phyloP scores from a whole-genome alignment of 2,329 filamentous ascomycete species.

The Biscogniauxia mediterranea region DNA sequence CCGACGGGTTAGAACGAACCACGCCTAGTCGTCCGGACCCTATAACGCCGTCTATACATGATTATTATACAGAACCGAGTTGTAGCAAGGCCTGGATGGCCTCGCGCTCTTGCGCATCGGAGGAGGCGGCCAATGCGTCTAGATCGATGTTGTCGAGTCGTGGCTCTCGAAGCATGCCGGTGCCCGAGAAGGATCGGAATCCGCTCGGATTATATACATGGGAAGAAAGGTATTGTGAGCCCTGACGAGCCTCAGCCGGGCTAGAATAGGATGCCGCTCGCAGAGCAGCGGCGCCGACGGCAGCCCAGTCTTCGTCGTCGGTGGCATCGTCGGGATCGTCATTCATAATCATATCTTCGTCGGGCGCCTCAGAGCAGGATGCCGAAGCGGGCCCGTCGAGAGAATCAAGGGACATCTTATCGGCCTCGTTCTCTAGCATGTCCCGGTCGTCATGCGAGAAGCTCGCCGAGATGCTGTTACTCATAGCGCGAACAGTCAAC shows the following conservation, averaged over 20 bases:
- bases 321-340: slow-evolving; percentile 83
- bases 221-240: slow-evolving; percentile 46
- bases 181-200: slow-evolving; percentile 49
- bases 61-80: slow-evolving; percentile 73
- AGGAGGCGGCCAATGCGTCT: slow-evolving; percentile 48
- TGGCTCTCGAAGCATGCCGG: slow-evolving; percentile 54
- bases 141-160: slow-evolving; percentile 52
- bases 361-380: slow-evolving; percentile 73
- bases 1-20: slow-evolving; percentile 26
- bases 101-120: slow-evolving; percentile 74
- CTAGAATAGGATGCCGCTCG: slow-evolving; percentile 64
- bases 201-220: slow-evolving; percentile 47
- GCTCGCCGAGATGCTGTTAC: slow-evolving; percentile 68
- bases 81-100: slow-evolving; percentile 78
- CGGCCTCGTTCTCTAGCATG: slow-evolving; percentile 79
- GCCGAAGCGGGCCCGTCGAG: slow-evolving; percentile 67
- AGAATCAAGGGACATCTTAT: slow-evolving; percentile 85
- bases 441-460: slow-evolving; percentile 72
- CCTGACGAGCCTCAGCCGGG: slow-evolving; percentile 54
- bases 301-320: slow-evolving; percentile 94
- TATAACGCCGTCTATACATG: slow-evolving; percentile 55
- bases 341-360: slow-evolving; percentile 63
- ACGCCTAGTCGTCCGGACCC: slow-evolving; percentile 23
- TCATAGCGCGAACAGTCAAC: slow-evolving; percentile 52
- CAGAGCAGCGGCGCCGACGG: slow-evolving; percentile 81